Percentiles rank a stretch among this genome's conserved stretches.
Evolutionary conservation across 2,329 filamentous ascomycete genomes (phyloP).

Genomic region (Exophiala sp.): DNA sequence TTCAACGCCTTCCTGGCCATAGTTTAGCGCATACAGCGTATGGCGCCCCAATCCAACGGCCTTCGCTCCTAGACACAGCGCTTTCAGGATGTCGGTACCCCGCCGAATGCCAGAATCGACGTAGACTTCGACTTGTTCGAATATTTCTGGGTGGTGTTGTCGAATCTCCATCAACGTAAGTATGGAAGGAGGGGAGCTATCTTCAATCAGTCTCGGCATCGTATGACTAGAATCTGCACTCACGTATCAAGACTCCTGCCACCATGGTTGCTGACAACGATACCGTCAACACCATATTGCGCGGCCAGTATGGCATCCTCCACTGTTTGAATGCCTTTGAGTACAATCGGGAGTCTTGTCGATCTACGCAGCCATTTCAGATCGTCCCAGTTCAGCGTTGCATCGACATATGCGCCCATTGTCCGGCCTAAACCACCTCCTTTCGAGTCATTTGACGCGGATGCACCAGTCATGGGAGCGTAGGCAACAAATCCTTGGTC

Average conservation of each 20-base stretch:
- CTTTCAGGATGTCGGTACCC: slow-evolving; percentile 27
- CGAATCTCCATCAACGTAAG: slow-evolving; percentile 61
- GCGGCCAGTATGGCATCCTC: slow-evolving; percentile 53
- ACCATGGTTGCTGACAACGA: slow-evolving; percentile 58
- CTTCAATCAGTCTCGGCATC: too few species aligned
- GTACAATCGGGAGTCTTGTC: slow-evolving; percentile 50
- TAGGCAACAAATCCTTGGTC: not conserved
- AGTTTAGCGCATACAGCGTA: slow-evolving; percentile 58
- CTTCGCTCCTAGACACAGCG: slow-evolving; percentile 46
- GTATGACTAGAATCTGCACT: too few species aligned
- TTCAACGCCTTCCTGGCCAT: slow-evolving; percentile 81
- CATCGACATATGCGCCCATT: slow-evolving; percentile 53
- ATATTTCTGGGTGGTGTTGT: slow-evolving; percentile 42
- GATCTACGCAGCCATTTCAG: slow-evolving; percentile 51
- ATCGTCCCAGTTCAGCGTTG: slow-evolving; percentile 52
- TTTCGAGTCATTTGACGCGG: slow-evolving; percentile 30
- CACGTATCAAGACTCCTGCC: slow-evolving; percentile 50
- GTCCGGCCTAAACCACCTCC: slow-evolving; percentile 50
- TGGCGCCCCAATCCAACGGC: slow-evolving; percentile 52
- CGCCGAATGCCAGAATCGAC: slow-evolving; percentile 28
- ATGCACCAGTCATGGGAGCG: not conserved
- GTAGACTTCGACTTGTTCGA: slow-evolving; percentile 7
- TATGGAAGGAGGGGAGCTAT: slow-evolving; percentile 42
- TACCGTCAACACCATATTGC: slow-evolving; percentile 50
- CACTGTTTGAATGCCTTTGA: slow-evolving; percentile 56